phyloP scores from a whole-genome alignment of 1,139 yeast genomes.

The Scheffersomyces lignicola region DNA sequence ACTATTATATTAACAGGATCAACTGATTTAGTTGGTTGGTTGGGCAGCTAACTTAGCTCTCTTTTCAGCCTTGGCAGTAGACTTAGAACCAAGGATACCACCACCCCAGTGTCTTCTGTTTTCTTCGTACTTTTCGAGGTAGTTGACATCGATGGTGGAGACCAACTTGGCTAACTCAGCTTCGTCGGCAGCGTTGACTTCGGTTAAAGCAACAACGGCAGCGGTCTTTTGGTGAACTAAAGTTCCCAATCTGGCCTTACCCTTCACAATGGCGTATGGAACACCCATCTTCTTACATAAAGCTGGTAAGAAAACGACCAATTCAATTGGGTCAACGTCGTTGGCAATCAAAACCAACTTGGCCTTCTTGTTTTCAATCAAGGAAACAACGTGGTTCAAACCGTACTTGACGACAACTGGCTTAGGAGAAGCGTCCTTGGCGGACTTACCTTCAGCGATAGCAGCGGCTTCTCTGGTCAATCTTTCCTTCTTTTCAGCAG shows the following conservation, averaged over 20 bases:
- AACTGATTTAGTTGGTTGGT: conserved; percentile 9
- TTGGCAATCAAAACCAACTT: conserved; percentile 94
- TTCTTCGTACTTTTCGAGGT: conserved; percentile 87
- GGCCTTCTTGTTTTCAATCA: conserved; percentile 97
- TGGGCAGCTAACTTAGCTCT: conserved; percentile 39
- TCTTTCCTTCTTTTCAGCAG: conserved; percentile 98
- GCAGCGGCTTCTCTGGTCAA: conserved; percentile 98
- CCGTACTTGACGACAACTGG: conserved; percentile 96
- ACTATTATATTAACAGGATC: too few species aligned
- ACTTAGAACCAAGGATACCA: conserved; percentile 93
- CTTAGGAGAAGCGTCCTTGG: conserved; percentile 93
- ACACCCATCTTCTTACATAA: conserved; percentile 99
- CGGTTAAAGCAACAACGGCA: conserved; percentile 94
- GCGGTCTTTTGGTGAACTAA: conserved; percentile 96
- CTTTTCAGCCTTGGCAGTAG: conserved; percentile 64
- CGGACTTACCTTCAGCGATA: conserved; percentile 95
- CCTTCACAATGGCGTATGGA: conserved; percentile 97
- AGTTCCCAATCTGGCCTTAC: conserved; percentile 98
- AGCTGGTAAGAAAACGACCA: conserved; percentile 96
- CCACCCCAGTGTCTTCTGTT: conserved; percentile 99
- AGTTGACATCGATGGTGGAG: conserved; percentile 90
- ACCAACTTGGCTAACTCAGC: conserved; percentile 88
- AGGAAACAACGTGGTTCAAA: conserved; percentile 96
- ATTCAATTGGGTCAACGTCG: conserved; percentile 98
- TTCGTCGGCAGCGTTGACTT: conserved; percentile 89